Percentiles rank a stretch among this genome's conserved stretches.
Evolutionary conservation across 805 yeast genomes (phyloP).

Genomic region (Zygoascus biomembranicola): DNA sequence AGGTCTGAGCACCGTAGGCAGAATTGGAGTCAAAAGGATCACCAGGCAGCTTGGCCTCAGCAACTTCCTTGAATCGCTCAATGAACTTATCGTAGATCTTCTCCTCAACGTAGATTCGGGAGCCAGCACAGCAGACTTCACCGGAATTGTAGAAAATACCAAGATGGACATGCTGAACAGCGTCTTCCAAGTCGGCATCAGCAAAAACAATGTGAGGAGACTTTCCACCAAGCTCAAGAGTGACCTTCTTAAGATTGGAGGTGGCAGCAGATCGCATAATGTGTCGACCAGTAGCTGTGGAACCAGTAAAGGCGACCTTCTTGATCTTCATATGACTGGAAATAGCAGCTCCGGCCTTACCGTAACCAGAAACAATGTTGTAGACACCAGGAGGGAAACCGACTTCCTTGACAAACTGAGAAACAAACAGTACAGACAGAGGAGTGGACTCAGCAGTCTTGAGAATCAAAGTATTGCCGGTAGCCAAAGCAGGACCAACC

Average conservation of each 20-base stretch:
- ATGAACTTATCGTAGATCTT: conserved; percentile 69
- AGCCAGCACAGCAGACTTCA: conserved; percentile 93
- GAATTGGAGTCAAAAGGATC: conserved; percentile 68
- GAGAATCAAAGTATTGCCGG: conserved; percentile 66
- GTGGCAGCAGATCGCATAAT: conserved; percentile 74
- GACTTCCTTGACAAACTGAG: conserved; percentile 49
- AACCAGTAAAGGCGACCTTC: conserved; percentile 92
- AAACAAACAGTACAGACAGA: conserved; percentile 54
- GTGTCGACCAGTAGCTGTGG: conserved; percentile 79
- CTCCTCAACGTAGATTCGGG: conserved; percentile 83
- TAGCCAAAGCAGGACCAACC: conserved; percentile 74
- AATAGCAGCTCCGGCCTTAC: conserved; percentile 59
- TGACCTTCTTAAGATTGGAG: conserved; percentile 71
- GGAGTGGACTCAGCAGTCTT: conserved; percentile 77
- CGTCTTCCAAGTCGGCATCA: conserved; percentile 73
- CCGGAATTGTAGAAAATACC: conserved; percentile 94
- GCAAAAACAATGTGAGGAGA: conserved; percentile 84
- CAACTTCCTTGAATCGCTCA: conserved; percentile 44
- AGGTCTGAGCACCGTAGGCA: conserved; percentile 88
- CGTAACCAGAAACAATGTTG: conserved; percentile 64
- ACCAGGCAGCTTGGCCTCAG: conserved; percentile 45
- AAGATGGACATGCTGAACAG: conserved; percentile 62
- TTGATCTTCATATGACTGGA: conserved; percentile 58
- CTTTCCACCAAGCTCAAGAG: conserved; percentile 94
- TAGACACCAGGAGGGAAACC: conserved; percentile 74